Conservation (phyloP, 768 basidiomycete species). For the Rhodotorula kratochvilovae region DNA sequence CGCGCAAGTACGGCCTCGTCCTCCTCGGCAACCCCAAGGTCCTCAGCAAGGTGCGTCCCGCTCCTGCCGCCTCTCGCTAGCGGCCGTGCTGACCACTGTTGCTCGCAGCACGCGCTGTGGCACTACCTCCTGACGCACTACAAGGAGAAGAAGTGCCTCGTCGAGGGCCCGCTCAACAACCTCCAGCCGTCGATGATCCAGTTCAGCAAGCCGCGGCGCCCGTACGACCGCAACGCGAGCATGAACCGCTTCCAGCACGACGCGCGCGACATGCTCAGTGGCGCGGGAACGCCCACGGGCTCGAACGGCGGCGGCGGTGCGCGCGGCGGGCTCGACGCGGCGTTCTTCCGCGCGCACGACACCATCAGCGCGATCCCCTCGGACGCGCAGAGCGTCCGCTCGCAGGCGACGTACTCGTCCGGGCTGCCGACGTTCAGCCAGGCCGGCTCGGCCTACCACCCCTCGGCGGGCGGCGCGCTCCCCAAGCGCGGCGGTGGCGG, state of each 20-base stretch:
- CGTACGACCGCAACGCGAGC: slow-evolving; percentile 83
- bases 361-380: slow-evolving; percentile 89
- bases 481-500: slow-evolving; percentile 54
- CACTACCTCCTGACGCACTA: slow-evolving; percentile 96
- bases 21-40: slow-evolving; percentile 99
- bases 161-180: slow-evolving; percentile 94
- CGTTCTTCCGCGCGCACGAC: slow-evolving; percentile 93
- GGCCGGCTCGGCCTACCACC: slow-evolving; percentile 59
- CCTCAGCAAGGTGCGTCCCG: slow-evolving; percentile 74
- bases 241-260: slow-evolving; percentile 89
- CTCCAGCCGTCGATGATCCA: slow-evolving; percentile 98
- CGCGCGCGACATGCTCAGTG: slow-evolving; percentile 67
- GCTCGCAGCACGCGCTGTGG: slow-evolving; percentile 85
- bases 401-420: slow-evolving; percentile 92
- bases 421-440: slow-evolving; percentile 76
- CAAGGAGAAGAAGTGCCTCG: slow-evolving; percentile 88
- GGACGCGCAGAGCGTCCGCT: slow-evolving; percentile 90
- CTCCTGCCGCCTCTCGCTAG: background rate
- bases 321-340: slow-evolving; percentile 79
- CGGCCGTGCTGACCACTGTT: background rate
- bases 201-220: slow-evolving; percentile 92
- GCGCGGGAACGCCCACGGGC: background rate
- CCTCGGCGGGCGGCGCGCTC: slow-evolving; percentile 4
- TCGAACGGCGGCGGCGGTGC: background rate
- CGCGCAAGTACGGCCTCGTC: slow-evolving; percentile 95